These are phyloP conservation scores for Quambalaria eucalypti DNA, from an alignment of 1,284 basidiomycete species.

Conservation along the genomic window DNA sequence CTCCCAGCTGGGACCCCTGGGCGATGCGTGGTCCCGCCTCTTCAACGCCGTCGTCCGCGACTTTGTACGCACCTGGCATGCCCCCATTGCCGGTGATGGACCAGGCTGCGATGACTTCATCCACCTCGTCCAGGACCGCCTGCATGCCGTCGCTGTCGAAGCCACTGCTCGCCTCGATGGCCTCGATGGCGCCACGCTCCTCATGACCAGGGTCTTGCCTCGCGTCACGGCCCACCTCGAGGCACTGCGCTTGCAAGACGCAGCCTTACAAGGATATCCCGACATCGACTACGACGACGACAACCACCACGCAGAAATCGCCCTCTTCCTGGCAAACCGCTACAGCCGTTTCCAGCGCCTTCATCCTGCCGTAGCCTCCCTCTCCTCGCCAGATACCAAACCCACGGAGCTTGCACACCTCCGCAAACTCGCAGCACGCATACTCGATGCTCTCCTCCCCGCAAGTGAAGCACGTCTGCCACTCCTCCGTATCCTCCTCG, in stretches of 20 bases:
- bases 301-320: too few species aligned
- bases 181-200: neutral
- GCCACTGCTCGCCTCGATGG: neutral
- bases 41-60: neutral
- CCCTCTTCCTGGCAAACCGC: neutral
- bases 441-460: neutral
- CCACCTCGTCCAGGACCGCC: neutral
- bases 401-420: neutral
- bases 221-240: neutral
- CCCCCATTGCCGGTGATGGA: neutral
- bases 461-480: neutral
- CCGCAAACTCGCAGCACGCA: neutral
- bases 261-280: neutral
- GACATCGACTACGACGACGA: neutral
- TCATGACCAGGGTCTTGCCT: neutral
- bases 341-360: neutral
- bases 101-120: neutral
- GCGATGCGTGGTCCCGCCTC: too few species aligned
- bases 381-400: neutral
- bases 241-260: neutral
- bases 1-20: too few species aligned
- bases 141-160: neutral
- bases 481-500: neutral
- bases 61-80: neutral
- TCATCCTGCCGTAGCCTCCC: neutral